Evolutionary conservation across 2,329 filamentous ascomycete species (phyloP).

Genomic region (Calonectria pteridis): DNA sequence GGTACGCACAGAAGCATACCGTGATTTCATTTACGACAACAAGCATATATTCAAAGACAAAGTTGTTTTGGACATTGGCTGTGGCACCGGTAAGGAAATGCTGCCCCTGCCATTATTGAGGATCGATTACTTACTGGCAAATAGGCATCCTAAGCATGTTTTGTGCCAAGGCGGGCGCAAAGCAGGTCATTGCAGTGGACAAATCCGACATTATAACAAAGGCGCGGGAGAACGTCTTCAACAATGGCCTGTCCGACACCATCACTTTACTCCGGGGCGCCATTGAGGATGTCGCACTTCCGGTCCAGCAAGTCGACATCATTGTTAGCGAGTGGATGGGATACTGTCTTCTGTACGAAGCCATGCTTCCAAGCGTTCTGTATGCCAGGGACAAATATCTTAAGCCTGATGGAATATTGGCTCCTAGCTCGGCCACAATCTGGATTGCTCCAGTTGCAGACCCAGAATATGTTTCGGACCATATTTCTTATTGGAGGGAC

Average conservation of each 20-base stretch:
- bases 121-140: background rate
- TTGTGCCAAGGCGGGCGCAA: slow-evolving; percentile 89
- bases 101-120: background rate
- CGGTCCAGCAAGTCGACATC: slow-evolving; percentile 86
- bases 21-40: slow-evolving; percentile 94
- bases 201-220: slow-evolving; percentile 92
- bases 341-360: slow-evolving; percentile 92
- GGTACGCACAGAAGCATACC: slow-evolving; percentile 89
- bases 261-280: slow-evolving; percentile 88
- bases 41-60: slow-evolving; percentile 89
- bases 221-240: slow-evolving; percentile 85
- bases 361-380: slow-evolving; percentile 94
- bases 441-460: slow-evolving; percentile 86
- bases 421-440: slow-evolving; percentile 87
- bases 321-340: slow-evolving; percentile 99
- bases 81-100: slow-evolving; percentile 71
- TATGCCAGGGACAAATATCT: slow-evolving; percentile 91
- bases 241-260: slow-evolving; percentile 78
- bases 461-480: slow-evolving; percentile 80
- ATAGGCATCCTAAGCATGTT: slow-evolving; percentile 92
- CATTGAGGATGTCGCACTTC: slow-evolving; percentile 87
- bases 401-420: slow-evolving; percentile 82
- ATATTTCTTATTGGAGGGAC: slow-evolving; percentile 87
- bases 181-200: slow-evolving; percentile 90
- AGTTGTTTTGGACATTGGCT: slow-evolving; percentile 91